Evolutionary conservation across 2,329 filamentous ascomycete species (phyloP), one percentile per base, ranked within the genome.

Genomic region (Phaeosphaeria sp.): DNA sequence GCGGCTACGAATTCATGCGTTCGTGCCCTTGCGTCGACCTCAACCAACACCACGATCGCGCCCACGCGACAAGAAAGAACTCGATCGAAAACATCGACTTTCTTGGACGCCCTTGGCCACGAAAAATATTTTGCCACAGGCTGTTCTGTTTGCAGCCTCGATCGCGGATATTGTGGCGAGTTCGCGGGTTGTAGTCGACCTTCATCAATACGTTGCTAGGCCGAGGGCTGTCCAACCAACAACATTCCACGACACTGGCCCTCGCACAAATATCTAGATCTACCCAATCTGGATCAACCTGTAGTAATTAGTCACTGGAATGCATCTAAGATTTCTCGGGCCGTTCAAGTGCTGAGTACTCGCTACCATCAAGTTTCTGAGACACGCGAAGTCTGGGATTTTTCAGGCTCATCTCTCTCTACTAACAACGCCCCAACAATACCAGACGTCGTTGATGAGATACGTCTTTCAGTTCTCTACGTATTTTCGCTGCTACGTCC

Each of bases 381-480:
- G 69, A 74, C 70, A 54, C 56, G 40, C 49, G 55, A 50, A 39
- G 71, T 75, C 59, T 60, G 67, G 30, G 30, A 36, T 7, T 36
- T 13, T 36, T 36, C 30, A 57, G 69, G 63, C 67, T 69, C 62
- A 71, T 52, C 51, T 42, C 25, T 43, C 40, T 43, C 40, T 43
- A 53, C 57, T 36, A 57, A 60, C 64, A 61, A 59, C 56, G 62
- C 49, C 55, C 65, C 49, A 58, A 45, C 30, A 36, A 44, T 64
- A 52, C 50, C 49, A 30, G 20, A n/a, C 47, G 17, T 15, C 20
- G 15, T 40, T 20, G 3, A 39, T 20, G 24, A 17, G 18, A 20
- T 40, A 24, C 6, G 30, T n/a, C 21, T 22, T 22, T 49, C 20
- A 8, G 6, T 27, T 27, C 8, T 43, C 40, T 50, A 30, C 42